Conservation (phyloP, 164 flowering plant genomes). For the Stephania japonica region DNA sequence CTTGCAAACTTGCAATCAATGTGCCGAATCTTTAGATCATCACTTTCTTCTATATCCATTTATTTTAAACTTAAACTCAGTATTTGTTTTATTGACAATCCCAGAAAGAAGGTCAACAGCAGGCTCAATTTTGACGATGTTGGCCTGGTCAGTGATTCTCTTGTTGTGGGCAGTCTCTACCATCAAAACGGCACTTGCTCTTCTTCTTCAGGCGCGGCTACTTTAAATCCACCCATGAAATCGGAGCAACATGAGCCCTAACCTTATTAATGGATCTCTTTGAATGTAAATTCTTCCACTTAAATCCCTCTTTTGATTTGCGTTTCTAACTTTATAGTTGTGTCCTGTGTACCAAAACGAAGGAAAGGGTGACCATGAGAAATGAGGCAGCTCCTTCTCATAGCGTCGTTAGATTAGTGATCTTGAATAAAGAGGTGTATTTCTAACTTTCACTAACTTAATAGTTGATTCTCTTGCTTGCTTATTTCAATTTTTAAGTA, state of each 20-base stretch:
- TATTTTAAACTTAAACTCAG: not conserved
- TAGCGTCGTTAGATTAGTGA: no score
- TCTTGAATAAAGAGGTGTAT: no score
- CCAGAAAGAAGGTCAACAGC: slow-evolving; percentile 58
- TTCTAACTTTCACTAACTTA: no score
- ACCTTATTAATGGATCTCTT: not conserved
- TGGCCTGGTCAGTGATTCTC: slow-evolving; percentile 81
- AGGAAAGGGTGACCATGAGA: no score
- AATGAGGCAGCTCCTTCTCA: no score
- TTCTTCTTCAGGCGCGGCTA: slow-evolving; percentile 31
- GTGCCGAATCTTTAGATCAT: not conserved
- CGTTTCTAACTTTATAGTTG: no score
- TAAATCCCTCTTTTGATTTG: not conserved
- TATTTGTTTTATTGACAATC: not conserved
- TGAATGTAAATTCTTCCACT: not conserved
- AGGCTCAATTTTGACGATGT: slow-evolving; percentile 69
- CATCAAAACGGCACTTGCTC: slow-evolving; percentile 55
- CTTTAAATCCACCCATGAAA: slow-evolving; percentile 30
- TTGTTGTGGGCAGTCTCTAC: slow-evolving; percentile 78
- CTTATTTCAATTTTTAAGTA: no score
- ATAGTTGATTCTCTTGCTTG: no score
- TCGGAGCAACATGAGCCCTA: slow-evolving; percentile 50
- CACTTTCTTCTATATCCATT: not conserved
- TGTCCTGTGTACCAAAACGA: no score
- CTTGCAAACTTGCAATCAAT: not conserved